phyloP scores from a whole-genome alignment of 371 early-diverging fungal species.

The Apophysomyces sp. region DNA sequence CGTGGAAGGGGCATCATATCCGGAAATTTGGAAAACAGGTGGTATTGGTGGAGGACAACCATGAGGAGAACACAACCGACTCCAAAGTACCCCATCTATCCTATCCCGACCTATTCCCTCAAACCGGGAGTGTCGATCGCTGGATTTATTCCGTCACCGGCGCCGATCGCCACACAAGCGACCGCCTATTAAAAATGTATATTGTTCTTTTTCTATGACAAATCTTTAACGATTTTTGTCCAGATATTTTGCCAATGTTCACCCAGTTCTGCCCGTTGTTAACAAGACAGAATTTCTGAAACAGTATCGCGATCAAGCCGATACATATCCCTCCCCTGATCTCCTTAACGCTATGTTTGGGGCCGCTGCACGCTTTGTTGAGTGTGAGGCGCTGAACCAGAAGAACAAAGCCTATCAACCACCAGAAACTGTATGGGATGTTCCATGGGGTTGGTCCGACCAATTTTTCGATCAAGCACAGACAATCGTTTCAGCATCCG shows the following conservation, averaged over 20 bases:
- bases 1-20: constrained; percentile 35
- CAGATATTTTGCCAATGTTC: constrained; percentile 49
- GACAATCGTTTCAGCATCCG: constrained; percentile 20
- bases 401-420: constrained; percentile 16
- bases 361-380: constrained; percentile 46
- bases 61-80: constrained; percentile 1
- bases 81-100: constrained; percentile 5
- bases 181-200: constrained; percentile 43
- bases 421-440: constrained; percentile 38
- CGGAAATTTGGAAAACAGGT: constrained; percentile 42
- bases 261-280: constrained; percentile 47
- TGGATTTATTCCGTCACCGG: constrained; percentile 42
- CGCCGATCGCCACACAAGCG: constrained; percentile 37
- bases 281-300: constrained; percentile 39
- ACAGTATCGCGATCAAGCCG: constrained; percentile 41
- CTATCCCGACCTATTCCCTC: not conserved
- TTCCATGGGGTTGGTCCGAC: constrained; percentile 45
- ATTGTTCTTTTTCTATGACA: not conserved
- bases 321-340: constrained; percentile 37
- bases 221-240: not conserved
- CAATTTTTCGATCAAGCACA: constrained; percentile 45
- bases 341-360: constrained; percentile 51
- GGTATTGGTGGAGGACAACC: constrained; percentile 29
- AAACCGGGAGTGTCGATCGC: constrained; percentile 2
- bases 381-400: constrained; percentile 28